Evolutionary conservation across 371 early-diverging fungal species (phyloP).

Genomic region (Blastocladiella emersonii): DNA sequence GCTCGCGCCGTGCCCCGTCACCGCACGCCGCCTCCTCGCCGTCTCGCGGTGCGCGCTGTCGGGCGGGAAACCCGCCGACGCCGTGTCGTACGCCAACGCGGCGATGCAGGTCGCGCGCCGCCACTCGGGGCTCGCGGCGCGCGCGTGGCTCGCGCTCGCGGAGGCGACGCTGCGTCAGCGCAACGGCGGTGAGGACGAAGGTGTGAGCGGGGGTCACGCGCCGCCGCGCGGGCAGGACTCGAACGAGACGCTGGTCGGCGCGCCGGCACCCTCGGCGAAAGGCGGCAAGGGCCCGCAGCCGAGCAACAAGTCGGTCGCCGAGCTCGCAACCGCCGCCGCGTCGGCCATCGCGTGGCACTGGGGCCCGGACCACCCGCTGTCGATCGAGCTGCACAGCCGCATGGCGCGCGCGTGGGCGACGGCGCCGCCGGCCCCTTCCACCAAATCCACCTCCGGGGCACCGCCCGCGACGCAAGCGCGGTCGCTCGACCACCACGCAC

Average conservation of each 20-base stretch:
- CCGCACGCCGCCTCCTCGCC: neutral
- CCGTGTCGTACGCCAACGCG: neutral
- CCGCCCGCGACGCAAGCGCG: neutral
- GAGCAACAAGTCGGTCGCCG: neutral
- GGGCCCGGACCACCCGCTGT: constrained; percentile 21
- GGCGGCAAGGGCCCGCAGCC: too few relatives aligned
- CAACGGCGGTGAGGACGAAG: too few relatives aligned
- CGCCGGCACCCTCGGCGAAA: neutral
- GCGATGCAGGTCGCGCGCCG: too few relatives aligned
- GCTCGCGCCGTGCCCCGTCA: neutral
- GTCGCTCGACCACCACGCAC: neutral
- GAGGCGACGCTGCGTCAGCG: too few relatives aligned
- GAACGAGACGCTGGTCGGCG: neutral
- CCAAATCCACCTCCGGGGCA: too few relatives aligned
- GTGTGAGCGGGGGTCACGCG: too few relatives aligned
- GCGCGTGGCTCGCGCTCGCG: neutral
- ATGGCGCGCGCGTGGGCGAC: constrained; percentile 10
- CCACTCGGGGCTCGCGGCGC: too few relatives aligned
- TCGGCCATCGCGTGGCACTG: constrained; percentile 20
- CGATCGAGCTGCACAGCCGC: constrained; percentile 23
- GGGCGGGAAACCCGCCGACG: neutral
- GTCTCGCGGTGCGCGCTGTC: neutral
- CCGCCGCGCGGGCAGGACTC: neutral
- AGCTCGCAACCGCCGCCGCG: constrained; percentile 9
- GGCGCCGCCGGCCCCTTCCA: too few relatives aligned